Evolutionary conservation across 108 stramenopile species (phyloP), one percentile per base, ranked within the genome.

Genomic region (Epithemia pelagica): DNA sequence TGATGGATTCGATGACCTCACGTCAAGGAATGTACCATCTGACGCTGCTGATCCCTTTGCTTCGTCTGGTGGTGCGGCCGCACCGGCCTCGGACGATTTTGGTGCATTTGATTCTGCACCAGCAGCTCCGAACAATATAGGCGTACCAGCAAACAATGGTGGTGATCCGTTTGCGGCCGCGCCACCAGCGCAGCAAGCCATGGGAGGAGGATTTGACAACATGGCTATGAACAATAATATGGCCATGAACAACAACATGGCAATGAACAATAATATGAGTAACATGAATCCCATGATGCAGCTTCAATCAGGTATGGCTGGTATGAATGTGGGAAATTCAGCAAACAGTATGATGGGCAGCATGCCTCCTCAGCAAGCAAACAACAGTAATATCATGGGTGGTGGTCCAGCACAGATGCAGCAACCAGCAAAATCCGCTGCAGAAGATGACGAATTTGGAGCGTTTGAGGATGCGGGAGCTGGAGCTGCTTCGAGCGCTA

Each of bases 1-100:
- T 58, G 81, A 79, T 58, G 77, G 78, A 54, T 82, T 82, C 61
- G 81, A 78, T 30, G 78, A 79, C 55, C 78, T 82, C 65, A 59
- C 74, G 28, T 70, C 77, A 25, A 32, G 30, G 24, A 70, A 23
- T 52, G 72, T 20, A 61, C 73, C 53, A 2, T 2, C 26, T 21
- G 22, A 30, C 18, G 37, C 62, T 10, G 2, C 3, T 32, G 37
- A n/a, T 22, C 62, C 32, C 37, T 51, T 46, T 46, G 37, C 37
- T 15, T 5, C 37, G 37, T 5, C 5, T 46, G 37, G 5, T 46
- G 15, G 10, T 58, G 7, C 56, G 52, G 52, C 52, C 52, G 52
- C 52, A 52, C 52, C 52, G 7, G 7, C 56, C 21, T 23, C 26
- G 8, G 25, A 58, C 25, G 56, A 58, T 58, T 84, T 84, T 70